phyloP scores from a whole-genome alignment of 257 asterid species.

The Solanum acaule region DNA sequence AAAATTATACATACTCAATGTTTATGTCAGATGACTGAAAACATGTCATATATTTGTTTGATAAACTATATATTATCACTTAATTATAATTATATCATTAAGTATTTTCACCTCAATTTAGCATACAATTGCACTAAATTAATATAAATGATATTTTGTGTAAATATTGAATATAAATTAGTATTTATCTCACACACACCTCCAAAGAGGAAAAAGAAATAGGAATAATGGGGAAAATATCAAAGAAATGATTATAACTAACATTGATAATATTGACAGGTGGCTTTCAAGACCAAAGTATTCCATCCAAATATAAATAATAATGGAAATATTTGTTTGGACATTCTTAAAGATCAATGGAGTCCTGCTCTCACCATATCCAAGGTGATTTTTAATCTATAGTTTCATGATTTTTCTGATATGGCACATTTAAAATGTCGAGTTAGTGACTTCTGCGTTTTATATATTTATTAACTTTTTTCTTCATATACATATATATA shows the following conservation, averaged over 20 bases:
- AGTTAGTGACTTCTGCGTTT: too few species aligned
- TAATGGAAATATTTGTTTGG: slow-evolving; percentile 11
- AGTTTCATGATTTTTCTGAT: too few species aligned
- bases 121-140: background rate
- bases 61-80: background rate
- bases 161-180: background rate
- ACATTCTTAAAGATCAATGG: slow-evolving; percentile 12
- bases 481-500: too few species aligned
- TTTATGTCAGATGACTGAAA: background rate
- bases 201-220: background rate
- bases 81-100: background rate
- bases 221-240: background rate
- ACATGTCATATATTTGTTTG: background rate
- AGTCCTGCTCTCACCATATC: slow-evolving; percentile 15
- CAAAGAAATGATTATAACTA: background rate
- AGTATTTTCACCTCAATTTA: background rate
- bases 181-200: background rate
- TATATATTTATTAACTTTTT: too few species aligned
- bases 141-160: background rate
- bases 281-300: slow-evolving; percentile 9
- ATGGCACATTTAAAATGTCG: too few species aligned
- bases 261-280: background rate
- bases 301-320: slow-evolving; percentile 11
- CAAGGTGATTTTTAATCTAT: background rate
- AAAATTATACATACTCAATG: background rate